Evolutionary conservation across 2,329 filamentous ascomycete species (phyloP), one percentile per base, ranked within the genome.

Genomic region (Lecanicillium sp.): DNA sequence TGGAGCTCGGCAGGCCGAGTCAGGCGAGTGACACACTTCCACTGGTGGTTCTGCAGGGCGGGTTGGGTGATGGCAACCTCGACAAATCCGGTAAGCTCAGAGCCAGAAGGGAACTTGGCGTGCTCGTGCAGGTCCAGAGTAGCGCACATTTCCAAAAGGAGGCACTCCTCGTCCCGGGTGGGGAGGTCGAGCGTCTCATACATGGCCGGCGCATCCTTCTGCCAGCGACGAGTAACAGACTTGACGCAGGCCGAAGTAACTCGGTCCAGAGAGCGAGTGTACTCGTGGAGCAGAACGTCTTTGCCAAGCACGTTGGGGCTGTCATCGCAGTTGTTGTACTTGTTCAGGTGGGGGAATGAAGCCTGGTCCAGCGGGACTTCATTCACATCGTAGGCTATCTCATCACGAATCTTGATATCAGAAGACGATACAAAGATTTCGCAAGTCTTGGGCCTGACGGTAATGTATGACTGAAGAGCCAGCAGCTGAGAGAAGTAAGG

Each of bases 91-190:
- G 75, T 69, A 40, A 81, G 68, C 50, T 78, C 72, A 4, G 76
- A 75, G n/a, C 74, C 71, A 10, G 66, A 60, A 4, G 76, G 76
- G 49, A 79, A 77, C 41, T 70, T 68, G 47, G 67, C 68, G 33
- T 70, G 69, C 45, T 76, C 66, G 51, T 77, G 72, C 3, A 81
- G 57, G 44, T 79, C 71, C 6, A 82, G 65, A 1, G 74, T 74
- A 4, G 74, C 68, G 44, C 79, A 75, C 63, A 81, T 76, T 58
- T 81, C 76, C 44, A 81, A 61, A 27, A 80, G 69, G 43, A 76
- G 74, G 28, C 69, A 70, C 17, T 68, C 62, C 46, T 76, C 65
- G 22, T 74, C 67, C 9, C 68, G 62, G 3, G 64, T 57, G 9
- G 68, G 61, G 3, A 66, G 57, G 38, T 72, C 63, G 4, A 81